Base-by-base conservation (phyloP, 345 rosid species). In the Sonneratia caseolaris region DNA sequence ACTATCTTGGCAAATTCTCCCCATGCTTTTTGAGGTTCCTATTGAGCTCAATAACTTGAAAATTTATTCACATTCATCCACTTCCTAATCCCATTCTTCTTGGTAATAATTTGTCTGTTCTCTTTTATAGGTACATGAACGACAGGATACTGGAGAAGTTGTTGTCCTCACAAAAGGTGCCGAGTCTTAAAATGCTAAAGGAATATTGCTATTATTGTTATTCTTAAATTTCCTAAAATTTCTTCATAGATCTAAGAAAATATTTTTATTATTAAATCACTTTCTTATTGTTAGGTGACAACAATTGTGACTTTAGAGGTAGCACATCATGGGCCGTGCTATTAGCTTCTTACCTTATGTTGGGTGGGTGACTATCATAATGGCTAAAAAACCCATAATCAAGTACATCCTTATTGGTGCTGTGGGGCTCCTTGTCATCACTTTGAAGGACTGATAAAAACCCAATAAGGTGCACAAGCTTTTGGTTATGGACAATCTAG, bases 131-230 rank as follows among this genome's bases (percentile, higher is more conserved):
- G 96, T 92, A 75, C 98, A 96, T 75, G 94, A 96, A 83, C 85
- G 91, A 66, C 74, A 82, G 80, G 89, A 87, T 73, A 94, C 89
- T 36, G 86, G 86, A 72, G 91, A 88, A 81, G 97, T 90, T 76
- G 99, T 92, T 81, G 90, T 96, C 76, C 89, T 96, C 55, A 92
- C 99, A 9, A 91, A 96, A 91, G 99, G 99, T 95, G 43, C 1
- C 75, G 42, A 72, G 55, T 53, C 68, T 45, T 61, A 51, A 37
- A 65, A 62, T 76, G 37, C 4, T 35, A 12, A 22, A 57, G 35
- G 32, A 57, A 10, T 22, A n/a, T 37, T 72, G 21, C 70, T 53
- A 47, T 32, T 35, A 37, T 38, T 70, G 73, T 21, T 77, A 40
- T 40, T 24, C 53, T 36, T 7, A 45, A 19, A 43, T 59, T 27